Evolutionary conservation across 2,329 filamentous ascomycete genomes (phyloP).

Genomic region (Ophiocordyceps robertsii): DNA sequence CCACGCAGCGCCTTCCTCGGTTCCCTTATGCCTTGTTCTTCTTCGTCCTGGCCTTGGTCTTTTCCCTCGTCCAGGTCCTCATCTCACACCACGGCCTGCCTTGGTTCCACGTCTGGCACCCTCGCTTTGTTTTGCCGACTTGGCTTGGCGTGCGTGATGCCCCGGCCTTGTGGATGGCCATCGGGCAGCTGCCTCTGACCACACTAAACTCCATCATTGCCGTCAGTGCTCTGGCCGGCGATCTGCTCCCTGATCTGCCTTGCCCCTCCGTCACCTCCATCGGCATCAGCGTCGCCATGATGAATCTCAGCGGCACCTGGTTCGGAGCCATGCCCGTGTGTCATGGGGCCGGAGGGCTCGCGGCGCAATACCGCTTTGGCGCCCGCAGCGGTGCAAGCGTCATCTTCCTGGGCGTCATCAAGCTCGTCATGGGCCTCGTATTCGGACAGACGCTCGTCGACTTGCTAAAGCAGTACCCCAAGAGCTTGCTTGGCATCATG

Average conservation of each 20-base stretch:
- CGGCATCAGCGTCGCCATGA: conserved; percentile 66
- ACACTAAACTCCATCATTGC: conserved; percentile 88
- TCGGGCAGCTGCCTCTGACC: conserved; percentile 83
- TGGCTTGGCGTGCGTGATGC: conserved; percentile 16
- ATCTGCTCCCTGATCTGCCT: conserved; percentile 58
- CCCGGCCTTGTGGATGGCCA: conserved; percentile 42
- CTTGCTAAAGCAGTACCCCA: conserved; percentile 61
- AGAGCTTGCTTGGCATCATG: conserved; percentile 68
- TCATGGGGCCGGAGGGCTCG: conserved; percentile 82
- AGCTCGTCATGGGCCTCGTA: conserved; percentile 61
- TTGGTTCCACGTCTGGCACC: conserved; percentile 45
- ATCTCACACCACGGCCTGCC: conserved; percentile 26
- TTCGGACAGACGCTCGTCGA: conserved; percentile 63
- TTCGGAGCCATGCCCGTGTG: conserved; percentile 94
- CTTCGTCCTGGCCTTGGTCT: conserved; percentile 52
- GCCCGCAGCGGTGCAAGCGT: conserved; percentile 78
- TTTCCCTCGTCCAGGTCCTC: conserved; percentile 38
- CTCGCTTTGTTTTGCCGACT: conserved; percentile 26
- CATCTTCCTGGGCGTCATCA: conserved; percentile 63
- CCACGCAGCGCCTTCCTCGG: conserved; percentile 49
- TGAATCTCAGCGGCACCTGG: conserved; percentile 81
- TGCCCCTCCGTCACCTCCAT: conserved; percentile 62
- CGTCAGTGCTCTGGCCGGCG: conserved; percentile 63
- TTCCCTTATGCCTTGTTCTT: conserved; percentile 70
- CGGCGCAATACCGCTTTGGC: conserved; percentile 83